Evolutionary conservation across 345 rosid species (phyloP).

Genomic region (Populus nigra): DNA sequence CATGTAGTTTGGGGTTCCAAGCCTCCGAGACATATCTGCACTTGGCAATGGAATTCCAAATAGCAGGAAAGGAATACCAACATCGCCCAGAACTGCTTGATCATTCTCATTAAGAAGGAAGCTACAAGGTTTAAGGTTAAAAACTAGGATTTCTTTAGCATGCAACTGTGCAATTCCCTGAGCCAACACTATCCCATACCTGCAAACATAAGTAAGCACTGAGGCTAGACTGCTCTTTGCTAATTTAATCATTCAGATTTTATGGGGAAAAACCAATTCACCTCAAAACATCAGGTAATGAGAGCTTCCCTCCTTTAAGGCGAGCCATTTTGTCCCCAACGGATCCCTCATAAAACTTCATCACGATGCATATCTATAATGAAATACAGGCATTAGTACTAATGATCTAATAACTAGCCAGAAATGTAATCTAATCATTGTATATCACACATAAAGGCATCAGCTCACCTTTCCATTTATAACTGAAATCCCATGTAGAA

Average conservation of each 20-base stretch:
- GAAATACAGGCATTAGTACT: neutral
- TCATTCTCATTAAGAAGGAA: slow-evolving; percentile 67
- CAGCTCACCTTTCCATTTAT: slow-evolving; percentile 67
- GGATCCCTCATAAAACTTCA: slow-evolving; percentile 89
- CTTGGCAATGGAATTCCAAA: slow-evolving; percentile 65
- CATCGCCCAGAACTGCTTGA: slow-evolving; percentile 68
- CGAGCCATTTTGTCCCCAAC: slow-evolving; percentile 80
- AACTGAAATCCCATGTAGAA: slow-evolving; percentile 68
- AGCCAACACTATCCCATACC: slow-evolving; percentile 73
- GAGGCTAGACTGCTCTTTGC: neutral
- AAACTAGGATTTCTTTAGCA: slow-evolving; percentile 60
- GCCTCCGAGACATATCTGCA: slow-evolving; percentile 59
- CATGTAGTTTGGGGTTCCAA: slow-evolving; percentile 95
- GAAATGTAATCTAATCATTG: neutral
- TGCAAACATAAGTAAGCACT: slow-evolving; percentile 30
- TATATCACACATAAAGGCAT: neutral
- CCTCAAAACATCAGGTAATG: slow-evolving; percentile 65
- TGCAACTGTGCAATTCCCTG: slow-evolving; percentile 68
- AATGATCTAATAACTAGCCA: slow-evolving; percentile 6
- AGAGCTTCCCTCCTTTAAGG: slow-evolving; percentile 78
- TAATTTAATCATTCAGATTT: neutral
- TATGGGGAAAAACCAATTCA: slow-evolving; percentile 19
- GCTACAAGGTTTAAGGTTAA: slow-evolving; percentile 79
- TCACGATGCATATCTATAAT: slow-evolving; percentile 65
- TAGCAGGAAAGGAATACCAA: slow-evolving; percentile 73